Evolutionary conservation across 768 basidiomycete species (phyloP), one percentile per base, ranked within the genome.

Genomic region (Boletales sp.): DNA sequence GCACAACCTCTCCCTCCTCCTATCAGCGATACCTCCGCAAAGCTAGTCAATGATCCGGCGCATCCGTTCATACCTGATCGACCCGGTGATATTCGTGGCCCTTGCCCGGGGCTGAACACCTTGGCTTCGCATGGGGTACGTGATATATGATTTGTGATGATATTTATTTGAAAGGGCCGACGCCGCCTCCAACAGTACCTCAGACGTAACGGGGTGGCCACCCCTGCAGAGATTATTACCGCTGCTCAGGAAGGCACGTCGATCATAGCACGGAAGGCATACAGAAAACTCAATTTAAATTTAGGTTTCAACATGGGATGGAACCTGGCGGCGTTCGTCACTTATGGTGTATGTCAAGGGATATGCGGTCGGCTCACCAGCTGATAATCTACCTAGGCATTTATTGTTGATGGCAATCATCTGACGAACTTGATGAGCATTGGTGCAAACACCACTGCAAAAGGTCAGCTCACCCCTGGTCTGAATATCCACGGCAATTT

Each of bases 361-460:
- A 4, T 30, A 13, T 35, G 10, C 14, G 39, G 10, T 4, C 19
- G 2, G 24, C 41, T 58, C 17, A 64, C 21, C 1, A 1, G 40
- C n/a, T 30, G 7, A 39, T 36, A 21, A 12, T 14, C 11, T 34
- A 43, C 27, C n/a, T 34, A 63, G 60, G 49, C 59, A 29, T 63
- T 63, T 18, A 1, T 63, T 24, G 62, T 63, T 8, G 62, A 63
- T 12, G 62, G 62, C 2, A 63, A 64, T n/a, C 62, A 61, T 18
- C 39, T 63, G 50, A 63, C 61, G n/a, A 62, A 62, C 24, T 52
- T 62, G 53, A 62, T 62, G 62, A 52, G 47, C 40, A 62, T 62
- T n/a, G 61, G 59, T 38, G 57, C 59, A 43, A 63, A 63, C 14
- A 45, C 53, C 13, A 63, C 62, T 11, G 50, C 45, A 14, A 24